Evolutionary conservation across 768 basidiomycete genomes (phyloP).

Genomic region (Fibroporia radiculosa): DNA sequence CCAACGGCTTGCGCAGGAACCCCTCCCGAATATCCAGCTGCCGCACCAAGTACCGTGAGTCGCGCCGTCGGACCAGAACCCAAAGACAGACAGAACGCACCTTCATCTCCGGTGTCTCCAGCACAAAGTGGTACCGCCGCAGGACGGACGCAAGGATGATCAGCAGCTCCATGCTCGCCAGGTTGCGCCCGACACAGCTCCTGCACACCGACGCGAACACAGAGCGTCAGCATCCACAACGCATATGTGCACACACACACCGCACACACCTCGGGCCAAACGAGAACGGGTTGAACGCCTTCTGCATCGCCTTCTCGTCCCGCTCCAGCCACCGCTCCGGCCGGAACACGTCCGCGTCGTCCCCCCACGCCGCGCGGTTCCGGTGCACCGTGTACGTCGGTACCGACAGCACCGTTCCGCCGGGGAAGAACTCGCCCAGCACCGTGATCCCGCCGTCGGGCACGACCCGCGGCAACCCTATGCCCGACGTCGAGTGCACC

Average conservation of each 20-base stretch:
- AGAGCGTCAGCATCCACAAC: neutral
- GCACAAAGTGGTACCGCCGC: slow-evolving; percentile 66
- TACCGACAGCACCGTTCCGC: slow-evolving; percentile 70
- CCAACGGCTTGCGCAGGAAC: slow-evolving; percentile 78
- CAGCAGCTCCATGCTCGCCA: slow-evolving; percentile 72
- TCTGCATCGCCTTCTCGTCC: slow-evolving; percentile 52
- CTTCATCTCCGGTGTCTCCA: slow-evolving; percentile 48
- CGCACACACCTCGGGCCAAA: slow-evolving; percentile 64
- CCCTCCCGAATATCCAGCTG: slow-evolving; percentile 77
- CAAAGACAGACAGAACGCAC: slow-evolving; percentile 30
- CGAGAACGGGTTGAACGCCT: slow-evolving; percentile 81
- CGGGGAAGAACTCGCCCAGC: slow-evolving; percentile 52
- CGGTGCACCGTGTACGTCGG: slow-evolving; percentile 83
- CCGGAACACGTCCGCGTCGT: slow-evolving; percentile 63
- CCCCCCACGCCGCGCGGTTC: slow-evolving; percentile 65
- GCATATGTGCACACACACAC: neutral
- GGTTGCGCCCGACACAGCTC: slow-evolving; percentile 78
- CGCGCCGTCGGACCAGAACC: slow-evolving; percentile 2
- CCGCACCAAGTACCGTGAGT: slow-evolving; percentile 8
- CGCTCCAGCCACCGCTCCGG: slow-evolving; percentile 85
- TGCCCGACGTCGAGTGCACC: slow-evolving; percentile 73
- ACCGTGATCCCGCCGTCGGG: slow-evolving; percentile 68
- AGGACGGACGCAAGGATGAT: slow-evolving; percentile 78
- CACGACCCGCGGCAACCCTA: slow-evolving; percentile 77
- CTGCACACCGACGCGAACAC: slow-evolving; percentile 33